Percentiles rank a stretch among this genome's conserved stretches.
phyloP scores from a whole-genome alignment of 2,329 filamentous ascomycete species.

The Talaromyces marneffei region DNA sequence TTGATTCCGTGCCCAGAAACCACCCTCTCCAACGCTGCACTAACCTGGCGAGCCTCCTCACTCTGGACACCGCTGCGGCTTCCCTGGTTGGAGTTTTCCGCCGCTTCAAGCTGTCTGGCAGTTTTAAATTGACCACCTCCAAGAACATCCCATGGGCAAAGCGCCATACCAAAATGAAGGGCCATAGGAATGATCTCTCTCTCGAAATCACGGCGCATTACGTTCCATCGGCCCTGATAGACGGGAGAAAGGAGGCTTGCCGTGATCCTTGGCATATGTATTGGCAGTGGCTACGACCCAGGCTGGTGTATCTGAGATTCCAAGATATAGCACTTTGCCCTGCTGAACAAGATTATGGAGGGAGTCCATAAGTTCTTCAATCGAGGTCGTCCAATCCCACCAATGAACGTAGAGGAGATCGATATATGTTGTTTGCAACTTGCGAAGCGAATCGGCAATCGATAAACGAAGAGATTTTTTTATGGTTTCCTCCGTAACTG shows the following conservation, averaged over 20 bases:
- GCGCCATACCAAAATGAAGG: slow-evolving; percentile 38
- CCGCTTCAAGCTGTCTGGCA: slow-evolving; percentile 43
- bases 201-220: slow-evolving; percentile 35
- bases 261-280: slow-evolving; percentile 33
- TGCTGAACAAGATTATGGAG: slow-evolving; percentile 35
- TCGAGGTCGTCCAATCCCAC: slow-evolving; percentile 43
- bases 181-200: slow-evolving; percentile 39
- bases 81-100: slow-evolving; percentile 38
- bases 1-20: slow-evolving; percentile 51
- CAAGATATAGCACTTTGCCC: slow-evolving; percentile 29
- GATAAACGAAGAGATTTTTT: slow-evolving; percentile 38
- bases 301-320: slow-evolving; percentile 29
- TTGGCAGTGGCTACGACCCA: slow-evolving; percentile 39
- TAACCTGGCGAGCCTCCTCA: neutral
- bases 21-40: slow-evolving; percentile 53
- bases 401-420: slow-evolving; percentile 53
- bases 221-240: slow-evolving; percentile 37
- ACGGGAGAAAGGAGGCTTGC: slow-evolving; percentile 36
- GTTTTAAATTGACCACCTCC: slow-evolving; percentile 49
- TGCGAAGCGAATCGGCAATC: slow-evolving; percentile 40
- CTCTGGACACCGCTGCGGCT: slow-evolving; percentile 22
- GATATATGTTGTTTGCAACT: slow-evolving; percentile 49
- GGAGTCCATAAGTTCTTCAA: slow-evolving; percentile 33
- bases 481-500: slow-evolving; percentile 44
- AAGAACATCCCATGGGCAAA: slow-evolving; percentile 56